A percentile compares a stretch with the other conserved stretches of the same genome.
Evolutionary conservation across 1,284 basidiomycete genomes (phyloP).

Genomic region (Leccinum huronense): DNA sequence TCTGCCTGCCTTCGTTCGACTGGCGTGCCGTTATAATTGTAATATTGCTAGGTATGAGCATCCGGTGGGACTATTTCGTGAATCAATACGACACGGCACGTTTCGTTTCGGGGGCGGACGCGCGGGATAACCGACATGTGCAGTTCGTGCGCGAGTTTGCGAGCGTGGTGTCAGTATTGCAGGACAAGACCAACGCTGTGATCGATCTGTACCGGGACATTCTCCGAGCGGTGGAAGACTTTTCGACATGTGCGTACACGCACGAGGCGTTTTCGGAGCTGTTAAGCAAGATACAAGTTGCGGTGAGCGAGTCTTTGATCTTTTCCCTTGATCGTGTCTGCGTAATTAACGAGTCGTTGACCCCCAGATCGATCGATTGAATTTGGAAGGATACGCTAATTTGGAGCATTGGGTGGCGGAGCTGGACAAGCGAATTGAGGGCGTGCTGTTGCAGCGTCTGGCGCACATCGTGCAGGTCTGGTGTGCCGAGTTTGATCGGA

Average conservation of each 20-base stretch:
- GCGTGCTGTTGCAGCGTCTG: constrained; percentile 77
- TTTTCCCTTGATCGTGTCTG: background rate
- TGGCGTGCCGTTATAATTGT: background rate
- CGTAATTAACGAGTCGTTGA: background rate
- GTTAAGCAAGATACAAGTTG: constrained; percentile 84
- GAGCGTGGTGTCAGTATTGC: constrained; percentile 83
- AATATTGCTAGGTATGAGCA: constrained; percentile 68
- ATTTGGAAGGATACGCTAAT: constrained; percentile 96
- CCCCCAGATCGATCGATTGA: constrained; percentile 83
- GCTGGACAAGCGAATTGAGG: constrained; percentile 85
- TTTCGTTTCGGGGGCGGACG: constrained; percentile 69
- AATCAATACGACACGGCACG: constrained; percentile 85
- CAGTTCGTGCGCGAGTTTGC: constrained; percentile 48
- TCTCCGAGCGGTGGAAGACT: constrained; percentile 78
- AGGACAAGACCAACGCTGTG: constrained; percentile 94
- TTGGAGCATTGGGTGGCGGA: constrained; percentile 95
- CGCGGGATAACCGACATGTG: constrained; percentile 39
- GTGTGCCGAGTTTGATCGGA: constrained; percentile 82
- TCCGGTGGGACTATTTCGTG: constrained; percentile 96
- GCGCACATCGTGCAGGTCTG: constrained; percentile 80
- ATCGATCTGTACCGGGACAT: constrained; percentile 60
- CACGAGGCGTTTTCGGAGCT: constrained; percentile 52
- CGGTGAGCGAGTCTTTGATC: constrained; percentile 47
- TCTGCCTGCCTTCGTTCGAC: background rate
- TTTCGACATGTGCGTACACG: constrained; percentile 84